Percentiles rank a stretch among this genome's conserved stretches.
These are phyloP conservation scores for Aspergillus brunneoviolaceus DNA, from an alignment of 2,329 filamentous ascomycete species.

Conservation along the genomic window DNA sequence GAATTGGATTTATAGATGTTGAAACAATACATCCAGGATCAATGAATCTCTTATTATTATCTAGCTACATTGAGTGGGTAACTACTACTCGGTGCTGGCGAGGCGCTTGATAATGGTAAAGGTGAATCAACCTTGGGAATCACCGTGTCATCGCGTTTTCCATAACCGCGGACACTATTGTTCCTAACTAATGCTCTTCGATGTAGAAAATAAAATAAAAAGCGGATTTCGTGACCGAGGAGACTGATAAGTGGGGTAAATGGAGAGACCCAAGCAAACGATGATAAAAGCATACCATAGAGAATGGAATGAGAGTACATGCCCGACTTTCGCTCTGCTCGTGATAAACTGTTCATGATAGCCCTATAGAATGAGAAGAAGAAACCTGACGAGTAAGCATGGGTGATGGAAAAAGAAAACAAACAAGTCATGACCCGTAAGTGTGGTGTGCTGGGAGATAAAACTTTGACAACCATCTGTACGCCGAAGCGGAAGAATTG, in stretches of 20 bases:
- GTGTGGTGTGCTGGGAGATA: not conserved
- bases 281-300: not conserved
- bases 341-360: constrained; percentile 3
- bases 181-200: not conserved
- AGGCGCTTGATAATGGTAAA: too few relatives aligned
- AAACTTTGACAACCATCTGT: not conserved
- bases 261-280: not conserved
- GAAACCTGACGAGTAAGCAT: not conserved
- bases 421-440: not conserved
- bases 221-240: not conserved
- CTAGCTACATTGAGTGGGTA: too few relatives aligned
- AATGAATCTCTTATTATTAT: too few relatives aligned
- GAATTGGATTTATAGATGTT: too few relatives aligned
- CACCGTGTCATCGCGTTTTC: not conserved
- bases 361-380: not conserved
- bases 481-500: not conserved
- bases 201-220: not conserved
- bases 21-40: too few relatives aligned
- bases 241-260: not conserved
- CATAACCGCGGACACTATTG: not conserved
- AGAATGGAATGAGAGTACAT: not conserved
- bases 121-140: not conserved
- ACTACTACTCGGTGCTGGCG: too few relatives aligned
- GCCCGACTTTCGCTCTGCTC: constrained; percentile 1
- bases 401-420: not conserved